Conservation (phyloP, 2,329 filamentous ascomycete species). For the Penicillium sp. region DNA sequence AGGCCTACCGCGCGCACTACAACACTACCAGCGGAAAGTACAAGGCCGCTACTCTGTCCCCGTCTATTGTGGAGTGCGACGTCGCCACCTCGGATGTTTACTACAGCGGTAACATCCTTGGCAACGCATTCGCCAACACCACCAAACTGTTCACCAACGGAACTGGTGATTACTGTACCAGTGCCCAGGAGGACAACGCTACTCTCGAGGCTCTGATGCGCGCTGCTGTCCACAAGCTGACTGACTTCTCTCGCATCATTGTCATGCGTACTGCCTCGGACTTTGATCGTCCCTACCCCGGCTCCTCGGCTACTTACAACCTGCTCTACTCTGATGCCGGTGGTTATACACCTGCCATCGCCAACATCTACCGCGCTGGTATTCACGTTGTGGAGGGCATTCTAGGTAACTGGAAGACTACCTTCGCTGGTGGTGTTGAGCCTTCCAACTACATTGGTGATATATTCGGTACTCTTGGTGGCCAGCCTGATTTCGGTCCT, state of each 20-base stretch:
- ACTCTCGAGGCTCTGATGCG: slow-evolving; percentile 66
- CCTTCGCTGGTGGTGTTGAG: slow-evolving; percentile 58
- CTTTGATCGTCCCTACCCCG: slow-evolving; percentile 69
- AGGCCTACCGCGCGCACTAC: slow-evolving; percentile 59
- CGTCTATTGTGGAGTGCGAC: slow-evolving; percentile 65
- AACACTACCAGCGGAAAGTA: slow-evolving; percentile 34
- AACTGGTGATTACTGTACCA: slow-evolving; percentile 67
- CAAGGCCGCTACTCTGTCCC: slow-evolving; percentile 47
- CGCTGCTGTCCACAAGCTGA: slow-evolving; percentile 55
- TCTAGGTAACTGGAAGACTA: slow-evolving; percentile 60
- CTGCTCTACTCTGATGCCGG: slow-evolving; percentile 63
- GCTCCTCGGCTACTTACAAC: slow-evolving; percentile 58
- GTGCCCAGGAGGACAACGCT: slow-evolving; percentile 72
- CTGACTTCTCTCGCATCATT: slow-evolving; percentile 68
- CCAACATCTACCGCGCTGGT: slow-evolving; percentile 68
- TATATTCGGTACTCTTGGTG: slow-evolving; percentile 69
- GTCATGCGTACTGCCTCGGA: slow-evolving; percentile 69
- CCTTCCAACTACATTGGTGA: slow-evolving; percentile 69
- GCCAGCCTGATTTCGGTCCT: slow-evolving; percentile 63
- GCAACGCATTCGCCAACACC: slow-evolving; percentile 65
- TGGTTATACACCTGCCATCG: slow-evolving; percentile 62
- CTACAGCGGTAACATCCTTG: slow-evolving; percentile 63
- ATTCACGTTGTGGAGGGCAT: slow-evolving; percentile 67
- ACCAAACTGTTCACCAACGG: slow-evolving; percentile 67
- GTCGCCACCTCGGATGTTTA: slow-evolving; percentile 72